phyloP scores from a whole-genome alignment of 345 rosid genomes.

The Eucalyptus cloeziana region DNA sequence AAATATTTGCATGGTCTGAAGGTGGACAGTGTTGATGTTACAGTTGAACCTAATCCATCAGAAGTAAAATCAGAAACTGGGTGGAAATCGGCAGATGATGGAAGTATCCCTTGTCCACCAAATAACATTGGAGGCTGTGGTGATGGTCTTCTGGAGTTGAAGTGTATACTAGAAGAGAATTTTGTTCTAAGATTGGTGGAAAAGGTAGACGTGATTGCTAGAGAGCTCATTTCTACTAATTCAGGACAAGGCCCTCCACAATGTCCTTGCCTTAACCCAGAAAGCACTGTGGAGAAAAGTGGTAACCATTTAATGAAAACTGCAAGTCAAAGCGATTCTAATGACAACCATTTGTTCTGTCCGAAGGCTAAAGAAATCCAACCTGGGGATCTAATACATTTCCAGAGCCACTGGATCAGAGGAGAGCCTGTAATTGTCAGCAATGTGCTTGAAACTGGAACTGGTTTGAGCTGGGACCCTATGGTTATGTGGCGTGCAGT shows the following conservation, averaged over 20 bases:
- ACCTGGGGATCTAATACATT: conserved; percentile 34
- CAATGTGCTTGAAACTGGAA: conserved; percentile 31
- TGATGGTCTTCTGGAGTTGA: conserved; percentile 10
- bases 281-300: neutral
- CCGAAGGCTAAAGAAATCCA: conserved; percentile 21
- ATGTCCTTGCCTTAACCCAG: conserved; percentile 21
- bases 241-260: neutral
- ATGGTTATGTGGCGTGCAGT: conserved; percentile 66
- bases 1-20: conserved; percentile 19
- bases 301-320: conserved; percentile 12
- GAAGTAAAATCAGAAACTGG: neutral
- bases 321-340: conserved; percentile 23
- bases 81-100: conserved; percentile 32
- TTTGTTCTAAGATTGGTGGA: conserved; percentile 20
- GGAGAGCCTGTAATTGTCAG: conserved; percentile 53
- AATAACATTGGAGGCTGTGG: conserved; percentile 24
- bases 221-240: neutral
- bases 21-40: neutral
- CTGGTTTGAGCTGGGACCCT: conserved; percentile 66
- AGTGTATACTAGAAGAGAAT: conserved; percentile 6
- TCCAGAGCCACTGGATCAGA: conserved; percentile 49
- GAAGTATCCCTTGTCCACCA: conserved; percentile 23
- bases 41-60: neutral
- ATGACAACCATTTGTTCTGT: conserved; percentile 37
- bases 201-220: conserved; percentile 16